A percentile compares a stretch with the other conserved stretches of the same genome.
Evolutionary conservation across 2,329 filamentous ascomycete species (phyloP).

Genomic region (Claviceps fusiformis): DNA sequence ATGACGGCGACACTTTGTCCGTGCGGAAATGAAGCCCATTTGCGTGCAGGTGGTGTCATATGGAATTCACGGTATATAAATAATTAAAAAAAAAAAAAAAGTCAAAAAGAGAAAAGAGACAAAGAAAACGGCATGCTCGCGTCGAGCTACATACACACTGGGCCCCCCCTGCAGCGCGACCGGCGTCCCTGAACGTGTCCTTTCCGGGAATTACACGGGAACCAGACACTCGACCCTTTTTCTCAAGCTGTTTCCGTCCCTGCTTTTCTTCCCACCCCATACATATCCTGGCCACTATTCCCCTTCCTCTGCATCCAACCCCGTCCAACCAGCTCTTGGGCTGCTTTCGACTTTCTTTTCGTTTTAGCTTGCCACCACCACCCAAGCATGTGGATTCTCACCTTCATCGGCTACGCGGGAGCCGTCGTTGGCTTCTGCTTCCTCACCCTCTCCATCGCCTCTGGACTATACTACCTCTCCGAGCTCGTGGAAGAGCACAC

Average conservation of each 20-base stretch:
- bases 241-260: neutral
- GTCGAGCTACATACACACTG: too few species aligned
- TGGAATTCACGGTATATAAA: too few species aligned
- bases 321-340: neutral
- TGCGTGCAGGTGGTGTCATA: too few species aligned
- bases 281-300: neutral
- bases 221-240: too few species aligned
- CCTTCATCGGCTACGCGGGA: conserved; percentile 79
- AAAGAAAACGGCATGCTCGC: too few species aligned
- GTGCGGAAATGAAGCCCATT: too few species aligned
- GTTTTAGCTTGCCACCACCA: neutral
- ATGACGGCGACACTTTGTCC: too few species aligned
- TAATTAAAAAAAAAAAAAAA: too few species aligned
- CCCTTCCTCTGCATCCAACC: too few species aligned
- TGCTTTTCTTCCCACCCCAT: neutral
- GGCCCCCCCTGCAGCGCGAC: neutral
- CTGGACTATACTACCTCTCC: conserved; percentile 95
- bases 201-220: conserved; percentile 1
- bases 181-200: conserved; percentile 9
- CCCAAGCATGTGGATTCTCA: conserved; percentile 80
- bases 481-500: conserved; percentile 98
- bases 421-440: conserved; percentile 84
- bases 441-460: conserved; percentile 88
- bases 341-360: neutral
- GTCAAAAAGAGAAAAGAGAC: too few species aligned